Evolutionary conservation across 352 stramenopile species (phyloP), one percentile per base, ranked within the genome.

Genomic region (Globisporangium yorkense): DNA sequence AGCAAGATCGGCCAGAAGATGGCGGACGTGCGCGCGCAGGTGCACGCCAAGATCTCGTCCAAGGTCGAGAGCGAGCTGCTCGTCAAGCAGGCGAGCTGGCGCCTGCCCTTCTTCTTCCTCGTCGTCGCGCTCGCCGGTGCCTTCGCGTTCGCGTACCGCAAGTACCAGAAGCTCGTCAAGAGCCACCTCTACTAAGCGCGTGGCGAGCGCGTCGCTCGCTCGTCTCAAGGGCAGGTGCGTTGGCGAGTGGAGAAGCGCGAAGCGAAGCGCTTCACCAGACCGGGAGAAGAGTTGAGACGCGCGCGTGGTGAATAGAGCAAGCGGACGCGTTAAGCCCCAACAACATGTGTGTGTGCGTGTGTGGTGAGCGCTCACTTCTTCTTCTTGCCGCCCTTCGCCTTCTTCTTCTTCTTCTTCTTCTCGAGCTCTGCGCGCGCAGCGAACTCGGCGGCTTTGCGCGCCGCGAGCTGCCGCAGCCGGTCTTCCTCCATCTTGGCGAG

Each of bases 161-260:
- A 94, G 74, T 94, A 94, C 74, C 80, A 86, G 68, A 86, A 90
- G 59, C 71, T 94, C 27, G 63, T 90, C 56, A 92, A 92, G 75
- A 90, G 74, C 62, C 85, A 92, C 61, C 65, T 94, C 61, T 78
- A 90, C 59, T 94, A n/a, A 48, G 43, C n/a, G 40, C 18, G 87
- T 43, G 12, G 48, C 29, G 48, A 51, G 21, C 39, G 16, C 31
- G 53, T 3, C 5, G 27, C 3, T 27, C 24, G 24, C 24, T 27
- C 24, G 1, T 27, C 24, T 27, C 24, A 27, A 27, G 24, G 24
- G 24, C 24, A 27, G 24, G 24, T 27, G 24, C 24, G 24, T 27
- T 27, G 24, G 24, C 24, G 24, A 27, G 24, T 27, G 24, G 24
- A 27, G 24, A 27, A 27, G 24, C 24, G 24, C 24, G 24, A 47